Conservation (phyloP, 371 early-diverging fungal species). For the Lichtheimia ornata region DNA sequence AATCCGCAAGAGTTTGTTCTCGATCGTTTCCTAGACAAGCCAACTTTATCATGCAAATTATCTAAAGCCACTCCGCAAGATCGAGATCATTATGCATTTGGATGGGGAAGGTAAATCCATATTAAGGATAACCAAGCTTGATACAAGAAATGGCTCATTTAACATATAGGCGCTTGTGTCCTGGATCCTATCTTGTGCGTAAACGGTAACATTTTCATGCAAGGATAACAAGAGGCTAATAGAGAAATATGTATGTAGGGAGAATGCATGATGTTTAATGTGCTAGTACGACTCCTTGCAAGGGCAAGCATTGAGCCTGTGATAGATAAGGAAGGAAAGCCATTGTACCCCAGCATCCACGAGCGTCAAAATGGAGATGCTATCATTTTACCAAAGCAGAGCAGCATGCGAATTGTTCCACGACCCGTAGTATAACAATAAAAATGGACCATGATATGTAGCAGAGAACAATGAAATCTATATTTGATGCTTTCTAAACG, state of each 20-base stretch:
- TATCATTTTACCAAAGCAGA: neutral
- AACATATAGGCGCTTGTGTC: neutral
- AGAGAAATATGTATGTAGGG: neutral
- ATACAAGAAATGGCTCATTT: neutral
- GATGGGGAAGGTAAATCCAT: conserved; percentile 10
- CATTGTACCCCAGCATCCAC: neutral
- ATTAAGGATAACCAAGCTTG: neutral
- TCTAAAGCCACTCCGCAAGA: conserved; percentile 7
- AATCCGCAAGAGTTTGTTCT: conserved; percentile 13
- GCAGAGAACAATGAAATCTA: conserved; percentile 3
- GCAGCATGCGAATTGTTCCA: neutral
- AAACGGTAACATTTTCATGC: neutral
- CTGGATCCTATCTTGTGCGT: neutral
- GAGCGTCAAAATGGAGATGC: neutral
- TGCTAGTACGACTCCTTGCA: conserved; percentile 2
- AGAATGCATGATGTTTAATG: neutral
- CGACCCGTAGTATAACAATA: neutral
- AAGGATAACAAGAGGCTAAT: neutral
- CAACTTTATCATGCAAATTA: neutral
- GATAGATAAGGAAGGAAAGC: neutral
- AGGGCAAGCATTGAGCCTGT: neutral
- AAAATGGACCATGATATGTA: no score
- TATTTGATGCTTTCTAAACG: conserved; percentile 29
- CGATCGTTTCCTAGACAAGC: conserved; percentile 20
- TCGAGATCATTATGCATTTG: conserved; percentile 15